A percentile compares a stretch with the other conserved stretches of the same genome.
phyloP scores from a whole-genome alignment of 352 stramenopile genomes.

The Salisapilia sapeloensis region DNA sequence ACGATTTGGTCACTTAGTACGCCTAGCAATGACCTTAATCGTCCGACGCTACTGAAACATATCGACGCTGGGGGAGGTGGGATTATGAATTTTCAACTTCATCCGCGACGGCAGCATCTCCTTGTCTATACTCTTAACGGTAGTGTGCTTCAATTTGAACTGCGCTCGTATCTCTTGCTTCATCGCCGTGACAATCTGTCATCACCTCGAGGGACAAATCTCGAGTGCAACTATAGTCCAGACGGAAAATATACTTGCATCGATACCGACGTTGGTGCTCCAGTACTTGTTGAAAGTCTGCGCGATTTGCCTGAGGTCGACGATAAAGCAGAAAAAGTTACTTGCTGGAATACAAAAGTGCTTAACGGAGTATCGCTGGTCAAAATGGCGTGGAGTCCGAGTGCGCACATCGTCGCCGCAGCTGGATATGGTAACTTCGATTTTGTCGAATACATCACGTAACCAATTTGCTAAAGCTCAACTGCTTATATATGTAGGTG shows the following conservation, averaged over 20 bases:
- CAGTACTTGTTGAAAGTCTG: neutral
- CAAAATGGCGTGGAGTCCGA: constrained; percentile 43
- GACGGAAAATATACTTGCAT: constrained; percentile 46
- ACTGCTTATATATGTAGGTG: constrained; percentile 11
- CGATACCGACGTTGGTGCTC: constrained; percentile 36
- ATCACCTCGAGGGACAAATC: too few species aligned
- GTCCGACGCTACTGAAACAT: constrained; percentile 26
- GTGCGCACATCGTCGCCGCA: constrained; percentile 39
- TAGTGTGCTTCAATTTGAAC: constrained; percentile 45
- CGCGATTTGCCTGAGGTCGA: too few species aligned
- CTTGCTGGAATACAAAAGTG: too few species aligned
- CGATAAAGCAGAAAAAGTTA: too few species aligned
- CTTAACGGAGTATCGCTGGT: too few species aligned
- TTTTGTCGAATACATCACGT: neutral
- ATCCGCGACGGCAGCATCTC: constrained; percentile 46
- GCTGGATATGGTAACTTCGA: constrained; percentile 27
- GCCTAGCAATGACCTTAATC: too few species aligned
- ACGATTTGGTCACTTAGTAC: constrained; percentile 21
- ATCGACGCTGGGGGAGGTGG: constrained; percentile 25
- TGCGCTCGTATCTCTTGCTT: constrained; percentile 51
- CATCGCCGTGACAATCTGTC: too few species aligned
- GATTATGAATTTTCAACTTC: constrained; percentile 35
- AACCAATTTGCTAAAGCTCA: too few species aligned
- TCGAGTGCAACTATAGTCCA: constrained; percentile 35
- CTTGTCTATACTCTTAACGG: constrained; percentile 47